Percentiles rank a stretch among this genome's conserved stretches.
These are phyloP conservation scores for Globisporangium yorkense DNA, from an alignment of 352 stramenopile genomes.

Conservation along the genomic window DNA sequence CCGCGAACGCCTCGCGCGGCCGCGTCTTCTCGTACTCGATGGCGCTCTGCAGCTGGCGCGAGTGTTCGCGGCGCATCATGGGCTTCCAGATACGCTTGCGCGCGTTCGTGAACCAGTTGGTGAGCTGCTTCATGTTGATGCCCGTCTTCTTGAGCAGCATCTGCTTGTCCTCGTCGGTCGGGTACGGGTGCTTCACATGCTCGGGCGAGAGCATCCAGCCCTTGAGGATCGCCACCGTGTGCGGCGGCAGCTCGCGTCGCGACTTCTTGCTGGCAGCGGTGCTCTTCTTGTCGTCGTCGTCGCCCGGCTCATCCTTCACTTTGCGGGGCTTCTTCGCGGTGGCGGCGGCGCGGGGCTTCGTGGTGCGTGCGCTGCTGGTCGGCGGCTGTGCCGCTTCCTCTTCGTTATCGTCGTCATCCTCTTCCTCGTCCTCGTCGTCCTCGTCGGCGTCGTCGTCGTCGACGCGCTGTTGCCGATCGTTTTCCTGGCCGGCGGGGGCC, in stretches of 20 bases:
- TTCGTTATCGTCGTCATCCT: slow-evolving; percentile 2
- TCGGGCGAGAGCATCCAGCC: slow-evolving; percentile 87
- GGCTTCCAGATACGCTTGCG: slow-evolving; percentile 88
- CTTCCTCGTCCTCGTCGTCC: slow-evolving; percentile 6
- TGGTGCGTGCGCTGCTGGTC: slow-evolving; percentile 2
- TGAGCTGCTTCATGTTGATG: slow-evolving; percentile 90
- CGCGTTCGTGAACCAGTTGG: slow-evolving; percentile 89
- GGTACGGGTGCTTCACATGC: slow-evolving; percentile 88
- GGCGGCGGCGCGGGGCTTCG: neutral
- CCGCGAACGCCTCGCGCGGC: slow-evolving; percentile 22
- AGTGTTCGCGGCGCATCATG: slow-evolving; percentile 85
- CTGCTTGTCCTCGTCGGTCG: slow-evolving; percentile 88
- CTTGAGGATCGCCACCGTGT: slow-evolving; percentile 83
- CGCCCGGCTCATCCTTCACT: slow-evolving; percentile 23
- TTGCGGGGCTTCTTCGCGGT: slow-evolving; percentile 15
- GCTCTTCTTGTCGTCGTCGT: slow-evolving; percentile 34
- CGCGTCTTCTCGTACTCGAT: slow-evolving; percentile 68
- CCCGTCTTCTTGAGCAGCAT: slow-evolving; percentile 87
- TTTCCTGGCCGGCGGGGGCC: slow-evolving; percentile 11
- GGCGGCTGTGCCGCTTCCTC: neutral
- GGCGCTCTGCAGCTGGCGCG: slow-evolving; percentile 62
- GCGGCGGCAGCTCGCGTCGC: slow-evolving; percentile 69
- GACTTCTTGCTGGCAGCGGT: slow-evolving; percentile 55
- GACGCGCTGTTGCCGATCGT: slow-evolving; percentile 5
- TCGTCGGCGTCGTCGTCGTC: slow-evolving; percentile 8